phyloP scores from a whole-genome alignment of 2,329 filamentous ascomycete genomes.

The Coleophoma cylindrospora region DNA sequence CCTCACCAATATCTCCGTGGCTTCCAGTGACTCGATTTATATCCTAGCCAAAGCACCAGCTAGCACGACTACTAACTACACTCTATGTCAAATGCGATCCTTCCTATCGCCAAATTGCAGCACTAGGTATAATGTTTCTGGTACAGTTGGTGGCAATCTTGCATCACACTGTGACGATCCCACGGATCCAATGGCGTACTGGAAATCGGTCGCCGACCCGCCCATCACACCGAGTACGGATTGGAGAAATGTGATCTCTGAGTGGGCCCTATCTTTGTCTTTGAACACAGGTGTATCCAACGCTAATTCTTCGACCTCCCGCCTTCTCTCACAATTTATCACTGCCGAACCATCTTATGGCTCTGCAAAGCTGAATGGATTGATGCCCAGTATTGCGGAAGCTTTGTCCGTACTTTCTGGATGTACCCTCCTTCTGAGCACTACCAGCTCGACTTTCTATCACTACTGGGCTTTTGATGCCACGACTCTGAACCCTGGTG shows the following conservation, averaged over 20 bases:
- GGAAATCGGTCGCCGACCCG: slow-evolving; percentile 31
- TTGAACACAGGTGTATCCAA: slow-evolving; percentile 50
- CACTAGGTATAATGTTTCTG: slow-evolving; percentile 53
- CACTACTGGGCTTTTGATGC: slow-evolving; percentile 46
- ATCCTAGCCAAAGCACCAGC: slow-evolving; percentile 49
- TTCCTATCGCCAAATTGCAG: slow-evolving; percentile 62
- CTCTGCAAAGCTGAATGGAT: slow-evolving; percentile 16
- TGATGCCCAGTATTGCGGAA: slow-evolving; percentile 66
- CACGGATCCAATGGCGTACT: slow-evolving; percentile 49
- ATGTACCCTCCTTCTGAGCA: slow-evolving; percentile 58
- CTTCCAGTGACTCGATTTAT: slow-evolving; percentile 54
- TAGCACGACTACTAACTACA: slow-evolving; percentile 43
- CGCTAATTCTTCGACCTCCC: slow-evolving; percentile 52
- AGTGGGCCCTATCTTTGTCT: slow-evolving; percentile 51
- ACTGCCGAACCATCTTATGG: slow-evolving; percentile 38
- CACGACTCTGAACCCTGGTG: slow-evolving; percentile 37
- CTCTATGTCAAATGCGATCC: slow-evolving; percentile 63
- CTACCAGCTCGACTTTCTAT: slow-evolving; percentile 54
- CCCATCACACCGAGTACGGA: slow-evolving; percentile 33
- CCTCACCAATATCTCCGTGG: slow-evolving; percentile 48
- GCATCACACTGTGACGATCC: slow-evolving; percentile 55
- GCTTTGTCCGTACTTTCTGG: slow-evolving; percentile 66
- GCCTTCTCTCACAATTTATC: slow-evolving; percentile 52
- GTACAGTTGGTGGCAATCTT: slow-evolving; percentile 53
- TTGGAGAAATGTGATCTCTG: slow-evolving; percentile 49